Percentiles rank a stretch among this genome's conserved stretches.
These are phyloP conservation scores for Mycosarcoma maydis DNA, from an alignment of 1,284 basidiomycete species.

Conservation along the genomic window DNA sequence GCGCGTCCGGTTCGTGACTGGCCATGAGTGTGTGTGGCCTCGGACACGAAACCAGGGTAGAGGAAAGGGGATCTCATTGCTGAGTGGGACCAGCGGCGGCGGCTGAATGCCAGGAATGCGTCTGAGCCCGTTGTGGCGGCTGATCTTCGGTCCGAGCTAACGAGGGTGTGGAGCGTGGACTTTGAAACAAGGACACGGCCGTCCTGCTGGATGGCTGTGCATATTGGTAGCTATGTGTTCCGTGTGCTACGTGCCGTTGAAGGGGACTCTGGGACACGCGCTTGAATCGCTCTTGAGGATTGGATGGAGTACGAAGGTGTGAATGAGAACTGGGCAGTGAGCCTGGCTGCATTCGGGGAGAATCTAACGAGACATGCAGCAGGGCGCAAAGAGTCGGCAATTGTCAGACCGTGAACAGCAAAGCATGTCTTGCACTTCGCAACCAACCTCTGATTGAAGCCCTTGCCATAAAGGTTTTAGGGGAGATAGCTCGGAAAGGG, in stretches of 20 bases:
- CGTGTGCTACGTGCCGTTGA: conserved; percentile 1
- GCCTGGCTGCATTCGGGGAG: neutral
- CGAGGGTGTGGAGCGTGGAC: neutral
- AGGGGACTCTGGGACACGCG: neutral
- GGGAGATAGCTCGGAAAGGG: conserved; percentile 11
- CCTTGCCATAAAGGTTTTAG: neutral
- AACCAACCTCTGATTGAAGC: conserved; percentile 9
- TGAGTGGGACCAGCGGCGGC: neutral
- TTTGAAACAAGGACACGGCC: neutral
- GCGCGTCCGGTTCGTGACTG: neutral
- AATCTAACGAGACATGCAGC: too few species aligned
- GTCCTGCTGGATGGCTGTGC: neutral
- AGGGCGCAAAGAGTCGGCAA: too few species aligned
- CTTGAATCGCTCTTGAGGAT: neutral
- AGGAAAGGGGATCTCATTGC: neutral
- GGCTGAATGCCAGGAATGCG: neutral
- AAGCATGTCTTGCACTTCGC: neutral
- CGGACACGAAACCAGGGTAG: neutral
- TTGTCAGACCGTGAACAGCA: neutral
- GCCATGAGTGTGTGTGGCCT: neutral
- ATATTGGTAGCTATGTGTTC: neutral
- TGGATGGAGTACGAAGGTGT: neutral
- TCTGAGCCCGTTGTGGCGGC: neutral
- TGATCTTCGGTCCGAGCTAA: conserved; percentile 4
- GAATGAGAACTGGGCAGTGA: neutral